Percentiles rank a stretch among this genome's conserved stretches.
These are phyloP conservation scores for Globisporangium splendens DNA, from an alignment of 352 stramenopile species.

Conservation along the genomic window DNA sequence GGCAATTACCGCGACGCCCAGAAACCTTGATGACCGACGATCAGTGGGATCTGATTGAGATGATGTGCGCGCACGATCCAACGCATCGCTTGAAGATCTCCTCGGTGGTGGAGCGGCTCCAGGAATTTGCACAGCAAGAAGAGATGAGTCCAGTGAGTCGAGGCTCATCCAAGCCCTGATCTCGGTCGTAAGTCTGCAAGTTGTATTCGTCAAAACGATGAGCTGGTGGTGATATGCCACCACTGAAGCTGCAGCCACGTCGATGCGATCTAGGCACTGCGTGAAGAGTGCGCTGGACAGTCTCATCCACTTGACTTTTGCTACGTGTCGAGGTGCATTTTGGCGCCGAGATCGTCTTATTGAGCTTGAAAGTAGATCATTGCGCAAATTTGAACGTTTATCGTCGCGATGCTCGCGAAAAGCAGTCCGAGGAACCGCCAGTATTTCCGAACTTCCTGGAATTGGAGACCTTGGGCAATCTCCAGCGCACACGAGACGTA, in stretches of 20 bases:
- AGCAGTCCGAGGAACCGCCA: conserved; percentile 23
- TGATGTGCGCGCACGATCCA: conserved; percentile 5
- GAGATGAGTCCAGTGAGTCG: too few relatives aligned
- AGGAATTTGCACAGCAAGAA: neutral
- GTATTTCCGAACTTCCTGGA: conserved; percentile 22
- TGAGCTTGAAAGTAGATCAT: conserved; percentile 5
- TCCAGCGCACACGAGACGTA: conserved; percentile 10
- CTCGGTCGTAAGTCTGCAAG: too few relatives aligned
- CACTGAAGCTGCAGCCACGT: too few relatives aligned
- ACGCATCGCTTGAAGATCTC: neutral
- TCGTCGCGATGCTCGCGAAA: conserved; percentile 22
- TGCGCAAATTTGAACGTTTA: conserved; percentile 30
- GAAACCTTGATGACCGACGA: neutral
- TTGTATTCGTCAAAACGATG: too few relatives aligned
- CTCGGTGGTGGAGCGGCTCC: conserved; percentile 7
- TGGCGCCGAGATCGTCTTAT: too few relatives aligned
- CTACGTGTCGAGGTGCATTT: too few relatives aligned
- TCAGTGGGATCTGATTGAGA: conserved; percentile 5
- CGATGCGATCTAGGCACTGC: neutral
- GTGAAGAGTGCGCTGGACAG: neutral
- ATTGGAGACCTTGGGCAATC: conserved; percentile 9
- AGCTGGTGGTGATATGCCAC: too few relatives aligned
- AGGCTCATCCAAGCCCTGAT: too few relatives aligned
- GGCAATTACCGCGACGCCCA: neutral
- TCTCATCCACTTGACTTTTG: too few relatives aligned